Conservation (phyloP, 257 asterid species). For the Ophiorrhiza pumila region DNA sequence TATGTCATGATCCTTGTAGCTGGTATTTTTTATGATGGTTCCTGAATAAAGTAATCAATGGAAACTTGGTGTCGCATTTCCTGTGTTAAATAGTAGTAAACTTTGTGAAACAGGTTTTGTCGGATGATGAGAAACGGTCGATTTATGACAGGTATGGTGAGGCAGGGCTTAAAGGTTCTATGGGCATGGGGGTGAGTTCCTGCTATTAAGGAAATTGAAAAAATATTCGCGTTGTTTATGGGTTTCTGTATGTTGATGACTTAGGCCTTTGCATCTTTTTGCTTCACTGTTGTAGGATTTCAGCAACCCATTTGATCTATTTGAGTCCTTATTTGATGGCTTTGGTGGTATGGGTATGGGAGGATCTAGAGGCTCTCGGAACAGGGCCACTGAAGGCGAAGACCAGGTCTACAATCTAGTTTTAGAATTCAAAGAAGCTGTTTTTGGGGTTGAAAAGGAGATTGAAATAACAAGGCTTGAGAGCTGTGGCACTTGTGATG, state of each 20-base stretch:
- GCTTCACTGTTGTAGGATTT: constrained; percentile 59
- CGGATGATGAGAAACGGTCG: constrained; percentile 95
- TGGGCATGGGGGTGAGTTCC: constrained; percentile 88
- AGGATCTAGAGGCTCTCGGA: constrained; percentile 74
- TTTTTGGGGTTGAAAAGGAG: constrained; percentile 90
- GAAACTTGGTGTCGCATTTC: constrained; percentile 8
- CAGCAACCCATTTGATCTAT: constrained; percentile 92
- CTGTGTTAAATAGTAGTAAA: constrained; percentile 5
- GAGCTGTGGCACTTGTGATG: constrained; percentile 82
- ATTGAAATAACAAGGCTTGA: constrained; percentile 86
- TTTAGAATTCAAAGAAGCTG: constrained; percentile 84
- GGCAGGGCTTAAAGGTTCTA: constrained; percentile 97
- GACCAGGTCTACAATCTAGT: constrained; percentile 78
- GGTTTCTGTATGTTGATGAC: background rate
- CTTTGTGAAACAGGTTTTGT: constrained; percentile 61
- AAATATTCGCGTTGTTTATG: background rate
- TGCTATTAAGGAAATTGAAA: constrained; percentile 1
- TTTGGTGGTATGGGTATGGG: constrained; percentile 93
- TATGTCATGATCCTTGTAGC: constrained; percentile 26
- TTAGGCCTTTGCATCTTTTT: constrained; percentile 20
- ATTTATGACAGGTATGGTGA: constrained; percentile 93
- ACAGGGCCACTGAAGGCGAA: constrained; percentile 86
- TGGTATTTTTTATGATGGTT: background rate
- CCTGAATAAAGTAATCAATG: background rate
- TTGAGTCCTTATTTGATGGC: constrained; percentile 84